Evolutionary conservation across 495 filamentous ascomycete genomes (phyloP), one percentile per base, ranked within the genome.

Genomic region (Mycothermus thermophilus): DNA sequence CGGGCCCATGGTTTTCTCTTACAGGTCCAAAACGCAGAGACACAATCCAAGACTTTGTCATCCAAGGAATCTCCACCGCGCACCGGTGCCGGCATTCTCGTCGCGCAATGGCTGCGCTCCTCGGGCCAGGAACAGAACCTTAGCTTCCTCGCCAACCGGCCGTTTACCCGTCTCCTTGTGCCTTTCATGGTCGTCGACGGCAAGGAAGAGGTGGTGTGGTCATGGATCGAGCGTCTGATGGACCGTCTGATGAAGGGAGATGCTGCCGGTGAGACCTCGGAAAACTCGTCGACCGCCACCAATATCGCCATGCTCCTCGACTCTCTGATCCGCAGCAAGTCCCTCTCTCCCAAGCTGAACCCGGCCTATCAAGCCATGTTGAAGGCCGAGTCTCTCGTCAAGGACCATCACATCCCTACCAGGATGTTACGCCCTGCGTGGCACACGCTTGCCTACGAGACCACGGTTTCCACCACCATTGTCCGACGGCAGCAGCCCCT

Each of bases 151-250:
- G 20, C 31, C 6, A 27, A 63, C 26, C 4, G 9, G 6, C 1
- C 5, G 5, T 58, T 73, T 27, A 37, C 57, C 12, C 9, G n/a
- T 1, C 13, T 46, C 2, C 43, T 73, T 2, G 17, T 68, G 15
- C 55, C 44, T 1, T 72, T 70, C 46, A 50, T 73, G 35, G 54
- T 68, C n/a, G 65, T 63, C 23, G 67, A 73, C 32, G 59, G 58
- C 14, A 47, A 61, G 1, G 57, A 69, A 5, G 54, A 60, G 11
- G 41, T 65, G 1, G 46, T 53, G 10, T 63, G 55, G 55, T 34
- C 15, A 4, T 74, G 70, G 70, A 31, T 64, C 4, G 44, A 48
- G 13, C 53, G 49, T 1, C 11, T 11, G 11, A 25, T 25, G 22
- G 11, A 25, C 22, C 22, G 6, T 25, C 33, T 61, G 0, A 27